Conservation (phyloP, 768 basidiomycete species). For the Epithele typhae region DNA sequence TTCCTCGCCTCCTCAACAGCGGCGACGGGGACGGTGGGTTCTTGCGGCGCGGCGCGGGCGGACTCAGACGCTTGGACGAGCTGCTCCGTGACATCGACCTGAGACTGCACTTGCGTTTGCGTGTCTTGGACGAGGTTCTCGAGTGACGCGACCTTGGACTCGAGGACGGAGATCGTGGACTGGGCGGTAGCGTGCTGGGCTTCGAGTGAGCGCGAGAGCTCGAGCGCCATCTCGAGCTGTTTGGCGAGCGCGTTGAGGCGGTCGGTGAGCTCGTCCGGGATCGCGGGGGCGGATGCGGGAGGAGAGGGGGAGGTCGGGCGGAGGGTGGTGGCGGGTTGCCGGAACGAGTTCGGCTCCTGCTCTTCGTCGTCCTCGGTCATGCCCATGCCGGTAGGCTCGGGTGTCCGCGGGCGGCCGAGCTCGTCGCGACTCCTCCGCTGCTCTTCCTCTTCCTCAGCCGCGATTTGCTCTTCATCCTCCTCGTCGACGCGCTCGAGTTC, state of each 20-base stretch:
- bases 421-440: conserved; percentile 45
- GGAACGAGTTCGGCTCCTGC: conserved; percentile 20
- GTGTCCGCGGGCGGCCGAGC: conserved; percentile 71
- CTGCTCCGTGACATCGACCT: conserved; percentile 30
- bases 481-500: conserved; percentile 71
- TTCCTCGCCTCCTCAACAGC: conserved; percentile 29
- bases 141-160: conserved; percentile 63
- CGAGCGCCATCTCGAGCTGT: conserved; percentile 74
- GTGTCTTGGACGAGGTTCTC: conserved; percentile 61
- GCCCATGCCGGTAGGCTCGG: conserved; percentile 67
- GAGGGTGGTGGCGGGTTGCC: not conserved
- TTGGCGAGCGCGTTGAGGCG: conserved; percentile 59
- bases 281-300: conserved; percentile 17
- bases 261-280: conserved; percentile 53
- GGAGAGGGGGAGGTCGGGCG: conserved; percentile 23
- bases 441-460: conserved; percentile 41
- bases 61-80: conserved; percentile 24
- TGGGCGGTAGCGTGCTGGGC: conserved; percentile 76
- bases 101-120: conserved; percentile 36
- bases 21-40: conserved; percentile 9
- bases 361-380: conserved; percentile 45
- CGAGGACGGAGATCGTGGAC: conserved; percentile 62
- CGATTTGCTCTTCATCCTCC: conserved; percentile 61
- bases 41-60: conserved; percentile 25
- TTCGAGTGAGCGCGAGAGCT: conserved; percentile 69